Evolutionary conservation across 2,329 filamentous ascomycete species (phyloP), one percentile per base, ranked within the genome.

Genomic region (Ophiostoma piceae): DNA sequence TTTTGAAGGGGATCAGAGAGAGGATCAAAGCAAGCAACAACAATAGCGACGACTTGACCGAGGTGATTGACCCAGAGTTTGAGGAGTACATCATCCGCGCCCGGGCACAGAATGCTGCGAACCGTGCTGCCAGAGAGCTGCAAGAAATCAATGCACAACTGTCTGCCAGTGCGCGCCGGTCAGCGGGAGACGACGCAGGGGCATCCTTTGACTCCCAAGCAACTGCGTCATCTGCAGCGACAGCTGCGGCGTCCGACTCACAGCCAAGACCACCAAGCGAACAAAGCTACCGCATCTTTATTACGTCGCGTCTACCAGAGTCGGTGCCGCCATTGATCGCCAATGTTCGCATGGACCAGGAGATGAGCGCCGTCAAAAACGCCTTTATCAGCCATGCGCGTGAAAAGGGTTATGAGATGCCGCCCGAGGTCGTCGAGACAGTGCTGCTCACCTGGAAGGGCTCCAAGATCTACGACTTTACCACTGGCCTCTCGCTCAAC

Each of bases 391-490:
- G 82, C 14, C 83, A 84, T 69, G 89, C 94, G 76, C 78, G 77
- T 1, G 84, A 87, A 66, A 78, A 81, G 1, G 78, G 80, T 2
- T 76, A 77, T 6, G 43, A 74, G 11, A 74, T 83, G 8, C 73
- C 78, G 2, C 74, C 77, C 2, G 77, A 83, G 32, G 79, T 83
- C 1, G 79, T 84, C 4, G 80, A 82, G 0, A 81, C 96, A 22
- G 90, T 95, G 74, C 84, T 98, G 70, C 84, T 98, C 69, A 95
- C 92, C 0, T 97, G 92, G 89, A 89, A 88, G 73, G 85, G 87
- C 35, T 87, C 86, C 71, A 86, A 87, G 71, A 79, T 97, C 2
- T 97, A 90, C 76, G 87, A 91, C 73, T 85, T 86, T n/a, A 66
- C 65, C 5, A 94, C 90, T 1, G 89, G 92, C 71, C 83, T 84